Conservation (phyloP, 371 early-diverging fungal species). For the Rhizopus stolonifer region DNA sequence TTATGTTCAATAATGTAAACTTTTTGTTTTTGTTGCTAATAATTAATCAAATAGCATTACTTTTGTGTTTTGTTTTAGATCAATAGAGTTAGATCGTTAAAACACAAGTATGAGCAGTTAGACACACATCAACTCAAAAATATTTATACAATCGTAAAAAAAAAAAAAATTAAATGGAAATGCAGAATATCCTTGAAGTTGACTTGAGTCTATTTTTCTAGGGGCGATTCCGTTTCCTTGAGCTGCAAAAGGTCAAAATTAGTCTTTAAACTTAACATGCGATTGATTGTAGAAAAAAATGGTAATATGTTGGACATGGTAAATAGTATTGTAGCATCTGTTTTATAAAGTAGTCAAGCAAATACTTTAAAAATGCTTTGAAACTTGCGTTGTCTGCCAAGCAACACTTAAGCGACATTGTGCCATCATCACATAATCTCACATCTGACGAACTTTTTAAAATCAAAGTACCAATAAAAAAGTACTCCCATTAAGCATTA, state of each 20-base stretch:
- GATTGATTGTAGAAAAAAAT: slow-evolving; percentile 4
- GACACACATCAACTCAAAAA: too few species aligned
- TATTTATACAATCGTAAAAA: too few species aligned
- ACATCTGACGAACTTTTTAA: background rate
- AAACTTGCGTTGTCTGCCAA: background rate
- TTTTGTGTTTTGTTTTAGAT: too few species aligned
- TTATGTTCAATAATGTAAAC: too few species aligned
- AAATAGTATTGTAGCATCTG: slow-evolving; percentile 2
- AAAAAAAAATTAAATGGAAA: too few species aligned
- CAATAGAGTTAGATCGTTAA: too few species aligned
- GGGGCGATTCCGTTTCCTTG: slow-evolving; percentile 1
- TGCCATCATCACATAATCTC: background rate
- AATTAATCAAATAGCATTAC: too few species aligned
- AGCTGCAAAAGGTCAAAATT: slow-evolving; percentile 5
- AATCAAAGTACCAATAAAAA: slow-evolving; percentile 6
- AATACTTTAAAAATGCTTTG: slow-evolving; percentile 4
- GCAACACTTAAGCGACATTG: slow-evolving; percentile 1
- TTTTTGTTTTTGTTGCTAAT: too few species aligned
- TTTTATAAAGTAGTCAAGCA: background rate
- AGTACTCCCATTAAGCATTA: too few species aligned
- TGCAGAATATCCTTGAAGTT: too few species aligned
- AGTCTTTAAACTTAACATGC: background rate
- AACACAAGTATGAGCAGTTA: too few species aligned
- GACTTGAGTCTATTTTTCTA: too few species aligned
- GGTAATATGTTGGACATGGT: background rate